Evolutionary conservation across 768 basidiomycete genomes (phyloP), one percentile per base, ranked within the genome.

Genomic region (Daedaleopsis nitida): DNA sequence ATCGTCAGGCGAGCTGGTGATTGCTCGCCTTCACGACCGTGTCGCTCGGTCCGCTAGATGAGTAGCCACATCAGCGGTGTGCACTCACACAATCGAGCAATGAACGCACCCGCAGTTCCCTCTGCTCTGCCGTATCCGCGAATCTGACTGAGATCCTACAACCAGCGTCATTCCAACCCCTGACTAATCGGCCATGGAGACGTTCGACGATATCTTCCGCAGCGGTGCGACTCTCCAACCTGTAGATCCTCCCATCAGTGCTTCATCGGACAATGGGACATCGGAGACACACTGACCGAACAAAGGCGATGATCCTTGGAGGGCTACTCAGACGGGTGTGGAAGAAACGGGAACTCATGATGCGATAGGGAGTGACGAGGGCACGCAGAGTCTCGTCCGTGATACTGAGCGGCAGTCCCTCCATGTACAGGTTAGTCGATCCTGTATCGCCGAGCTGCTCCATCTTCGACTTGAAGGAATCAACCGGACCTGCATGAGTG

Each of bases 361-460:
- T 91, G 52, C 80, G 75, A 72, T 90, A 80, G 1, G 91, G 91
- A 0, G 79, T 75, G n/a, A 92, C 83, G 42, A 93, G 79, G 7
- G 84, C 83, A 1, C 79, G 70, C 34, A 93, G 80, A 24, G 86
- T 87, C 83, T 81, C 77, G 65, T 87, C 88, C 57, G 91, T 86
- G 65, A 86, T 86, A 63, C 81, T 86, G 63, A 91, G 66, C 1
- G 90, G 90, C 42, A 92, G 78, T 78, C 90, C 89, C 73, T 93
- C 91, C 72, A 93, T 86, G 73, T 93, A 93, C 62, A 93, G 72
- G 72, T 92, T 92, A 17, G 89, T 91, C 55, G 89, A 91, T 16
- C 69, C 70, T 52, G 75, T 75, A 69, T 92, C 90, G 60, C 82
- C 80, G 55, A 91, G 74, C 59, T 81, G 84, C 69, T 91, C 90